Base-by-base conservation (phyloP, 305 asterid species). In the Solanum hybrid region DNA sequence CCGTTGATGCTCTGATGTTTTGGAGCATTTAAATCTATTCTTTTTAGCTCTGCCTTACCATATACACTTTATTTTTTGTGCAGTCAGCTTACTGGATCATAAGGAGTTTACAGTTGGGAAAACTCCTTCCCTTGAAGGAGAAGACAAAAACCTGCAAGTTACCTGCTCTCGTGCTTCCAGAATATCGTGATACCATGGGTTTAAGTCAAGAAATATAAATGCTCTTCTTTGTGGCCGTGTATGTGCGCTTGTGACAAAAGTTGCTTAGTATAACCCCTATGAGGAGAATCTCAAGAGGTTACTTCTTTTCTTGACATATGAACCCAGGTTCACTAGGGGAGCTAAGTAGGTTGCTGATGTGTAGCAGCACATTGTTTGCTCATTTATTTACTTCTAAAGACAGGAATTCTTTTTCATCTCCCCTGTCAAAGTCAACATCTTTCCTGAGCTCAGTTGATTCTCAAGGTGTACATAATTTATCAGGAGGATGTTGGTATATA, bases 31-130 rank as follows among this genome's bases (percentile, higher is more conserved):
- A 11, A 10, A 77, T 66, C 76, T 77, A 6, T 86, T 85, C 34
- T 75, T 66, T 69, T 46, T 42, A 26, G 46, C 42, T 46, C 56
- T 86, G 10, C 14, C 32, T 87, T 22, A 20, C 81, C 20, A 56
- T 27, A 34, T 77, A n/a, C 3, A 22, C 35, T 42, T 77, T 2
- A 35, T 24, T 79, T 51, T 77, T 90, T 51, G 72, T 93, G 96
- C 97, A 96, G 99, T 89, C 98, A 9, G 90, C 93, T 93, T 89
- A 87, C 92, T 96, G 97, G 99, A 93, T 95, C 89, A 93, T 92
- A 91, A 95, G 92, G 94, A 92, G 98, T 93, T 95, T 96, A 82
- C 93, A 93, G 69, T 94, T 91, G 24, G 96, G 98, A 77, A 90
- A 92, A 88, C 95, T 95, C 91, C 91, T 94, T 93, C 93, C 96